Conservation (phyloP, 1,139 yeast species). For the Pichia terricola region DNA sequence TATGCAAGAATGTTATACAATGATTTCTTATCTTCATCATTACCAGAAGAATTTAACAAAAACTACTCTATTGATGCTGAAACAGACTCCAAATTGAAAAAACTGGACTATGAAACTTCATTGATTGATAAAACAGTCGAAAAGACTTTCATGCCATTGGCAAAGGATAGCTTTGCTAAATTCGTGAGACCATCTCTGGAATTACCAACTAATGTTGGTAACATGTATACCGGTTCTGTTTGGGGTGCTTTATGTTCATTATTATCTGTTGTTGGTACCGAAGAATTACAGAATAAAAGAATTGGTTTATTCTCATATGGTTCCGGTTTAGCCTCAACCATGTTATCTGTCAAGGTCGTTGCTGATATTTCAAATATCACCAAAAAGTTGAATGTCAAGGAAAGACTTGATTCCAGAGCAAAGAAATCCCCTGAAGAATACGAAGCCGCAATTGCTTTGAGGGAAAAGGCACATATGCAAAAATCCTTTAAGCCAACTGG, state of each 20-base stretch:
- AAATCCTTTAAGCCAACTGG: constrained; percentile 77
- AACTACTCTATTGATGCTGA: no score
- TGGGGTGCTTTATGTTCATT: constrained; percentile 83
- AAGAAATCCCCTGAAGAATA: constrained; percentile 69
- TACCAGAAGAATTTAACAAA: no score
- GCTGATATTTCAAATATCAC: constrained; percentile 74
- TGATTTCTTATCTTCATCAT: constrained; percentile 73
- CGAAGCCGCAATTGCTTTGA: constrained; percentile 68
- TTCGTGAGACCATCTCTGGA: constrained; percentile 74
- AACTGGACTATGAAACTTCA: constrained; percentile 65
- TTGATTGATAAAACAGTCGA: constrained; percentile 74
- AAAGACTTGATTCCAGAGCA: constrained; percentile 59
- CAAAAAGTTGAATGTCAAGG: constrained; percentile 56
- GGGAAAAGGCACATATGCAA: constrained; percentile 84
- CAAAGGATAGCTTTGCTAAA: constrained; percentile 60
- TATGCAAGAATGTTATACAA: constrained; percentile 88
- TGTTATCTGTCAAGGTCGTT: constrained; percentile 68
- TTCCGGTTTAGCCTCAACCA: constrained; percentile 91
- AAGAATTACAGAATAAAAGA: constrained; percentile 70
- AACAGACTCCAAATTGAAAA: constrained; percentile 37
- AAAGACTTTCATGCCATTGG: constrained; percentile 71
- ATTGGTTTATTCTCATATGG: constrained; percentile 94
- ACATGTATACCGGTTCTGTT: constrained; percentile 94
- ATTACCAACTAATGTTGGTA: constrained; percentile 96
- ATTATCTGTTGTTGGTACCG: constrained; percentile 65